Evolutionary conservation across 2,329 filamentous ascomycete species (phyloP).

Genomic region (Hymenoscyphus albidus): DNA sequence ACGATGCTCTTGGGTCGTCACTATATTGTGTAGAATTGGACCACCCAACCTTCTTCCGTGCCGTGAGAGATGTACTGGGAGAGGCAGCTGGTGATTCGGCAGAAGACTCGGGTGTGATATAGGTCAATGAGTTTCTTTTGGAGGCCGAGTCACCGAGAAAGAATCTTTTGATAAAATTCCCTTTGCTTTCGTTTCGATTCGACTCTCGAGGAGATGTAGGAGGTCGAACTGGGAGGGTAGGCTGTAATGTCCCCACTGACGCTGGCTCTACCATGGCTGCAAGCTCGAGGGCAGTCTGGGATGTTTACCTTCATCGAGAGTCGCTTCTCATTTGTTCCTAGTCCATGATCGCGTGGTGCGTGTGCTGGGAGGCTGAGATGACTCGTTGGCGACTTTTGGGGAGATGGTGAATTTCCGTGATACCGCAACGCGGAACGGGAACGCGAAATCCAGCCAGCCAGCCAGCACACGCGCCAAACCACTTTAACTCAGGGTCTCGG

Average conservation of each 20-base stretch:
- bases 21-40: constrained; percentile 54
- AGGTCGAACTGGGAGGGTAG: constrained; percentile 54
- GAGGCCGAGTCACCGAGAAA: constrained; percentile 34
- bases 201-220: constrained; percentile 60
- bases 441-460: background rate
- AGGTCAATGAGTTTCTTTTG: constrained; percentile 16
- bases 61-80: constrained; percentile 27
- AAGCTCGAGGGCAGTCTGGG: constrained; percentile 22
- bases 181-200: constrained; percentile 37
- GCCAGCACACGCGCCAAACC: too few relatives aligned
- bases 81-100: constrained; percentile 32
- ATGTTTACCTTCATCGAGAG: constrained; percentile 22
- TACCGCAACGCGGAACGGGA: background rate
- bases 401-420: background rate
- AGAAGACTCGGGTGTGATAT: constrained; percentile 32
- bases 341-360: background rate
- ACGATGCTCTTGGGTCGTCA: constrained; percentile 38
- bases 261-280: constrained; percentile 34
- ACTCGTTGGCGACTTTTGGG: background rate
- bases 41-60: constrained; percentile 56
- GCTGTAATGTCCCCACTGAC: constrained; percentile 37
- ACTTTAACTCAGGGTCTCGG: too few relatives aligned
- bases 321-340: constrained; percentile 10
- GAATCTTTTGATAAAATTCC: constrained; percentile 21
- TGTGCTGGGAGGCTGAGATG: background rate